Conservation (phyloP, 805 yeast genomes). For the Metschnikowia picachoensis region DNA sequence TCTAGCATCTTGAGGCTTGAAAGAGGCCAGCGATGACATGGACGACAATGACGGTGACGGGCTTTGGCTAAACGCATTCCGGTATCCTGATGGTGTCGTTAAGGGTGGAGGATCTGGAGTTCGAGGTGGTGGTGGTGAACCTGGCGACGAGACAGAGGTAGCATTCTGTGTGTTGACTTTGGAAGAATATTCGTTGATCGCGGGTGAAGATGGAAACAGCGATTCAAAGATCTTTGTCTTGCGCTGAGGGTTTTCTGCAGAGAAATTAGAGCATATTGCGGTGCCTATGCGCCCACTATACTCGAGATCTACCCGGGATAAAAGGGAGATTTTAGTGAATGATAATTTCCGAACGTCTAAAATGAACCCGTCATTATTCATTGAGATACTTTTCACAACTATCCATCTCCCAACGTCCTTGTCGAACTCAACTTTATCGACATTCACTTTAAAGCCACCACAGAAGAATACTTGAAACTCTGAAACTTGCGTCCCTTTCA, state of each 20-base stretch:
- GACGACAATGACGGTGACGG: constrained; percentile 1
- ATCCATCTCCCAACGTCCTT: constrained; percentile 32
- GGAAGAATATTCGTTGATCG: not conserved
- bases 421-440: constrained; percentile 22
- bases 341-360: constrained; percentile 48
- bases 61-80: not conserved
- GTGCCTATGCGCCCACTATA: constrained; percentile 31
- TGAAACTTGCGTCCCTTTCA: constrained; percentile 48
- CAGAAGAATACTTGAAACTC: constrained; percentile 55
- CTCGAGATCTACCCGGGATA: constrained; percentile 16
- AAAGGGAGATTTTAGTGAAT: constrained; percentile 43
- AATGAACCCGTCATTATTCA: constrained; percentile 56
- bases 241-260: not conserved
- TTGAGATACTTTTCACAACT: constrained; percentile 38
- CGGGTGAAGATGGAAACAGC: not conserved
- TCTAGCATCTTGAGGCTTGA: too few relatives aligned
- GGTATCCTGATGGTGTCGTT: not conserved
- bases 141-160: not conserved
- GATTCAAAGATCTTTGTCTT: not conserved
- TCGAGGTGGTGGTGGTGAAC: not conserved
- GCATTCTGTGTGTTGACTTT: not conserved
- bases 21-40: not conserved
- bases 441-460: constrained; percentile 59
- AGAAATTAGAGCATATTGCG: constrained; percentile 19
- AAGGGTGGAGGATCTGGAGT: not conserved